These are phyloP conservation scores for Furcasterigmium furcatum DNA, from an alignment of 2,329 filamentous ascomycete species.

Conservation along the genomic window DNA sequence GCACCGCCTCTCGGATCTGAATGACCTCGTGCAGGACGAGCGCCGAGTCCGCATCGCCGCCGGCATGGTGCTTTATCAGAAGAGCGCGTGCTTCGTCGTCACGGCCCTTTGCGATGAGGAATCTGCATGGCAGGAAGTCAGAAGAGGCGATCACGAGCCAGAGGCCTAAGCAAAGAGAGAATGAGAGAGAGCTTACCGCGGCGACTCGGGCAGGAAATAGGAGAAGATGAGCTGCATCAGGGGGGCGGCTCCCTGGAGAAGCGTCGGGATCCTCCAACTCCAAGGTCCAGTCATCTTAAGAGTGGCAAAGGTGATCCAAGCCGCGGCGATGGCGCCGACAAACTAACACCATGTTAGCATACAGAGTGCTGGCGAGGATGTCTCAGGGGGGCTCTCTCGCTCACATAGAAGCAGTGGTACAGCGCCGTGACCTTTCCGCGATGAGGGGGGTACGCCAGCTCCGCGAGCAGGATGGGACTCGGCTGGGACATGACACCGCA, in stretches of 20 bases:
- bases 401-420: constrained; percentile 43
- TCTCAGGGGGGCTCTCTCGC: no score
- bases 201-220: constrained; percentile 51
- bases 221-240: constrained; percentile 6
- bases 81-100: constrained; percentile 47
- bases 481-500: constrained; percentile 23
- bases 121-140: constrained; percentile 27
- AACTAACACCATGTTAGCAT: constrained; percentile 20
- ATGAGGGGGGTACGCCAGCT: constrained; percentile 30
- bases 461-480: constrained; percentile 28
- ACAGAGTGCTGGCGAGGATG: no score
- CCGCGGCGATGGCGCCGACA: constrained; percentile 27
- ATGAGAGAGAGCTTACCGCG: constrained; percentile 43
- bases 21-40: constrained; percentile 32
- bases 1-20: constrained; percentile 34
- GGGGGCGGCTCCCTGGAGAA: constrained; percentile 36
- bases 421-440: constrained; percentile 25
- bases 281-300: constrained; percentile 26
- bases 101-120: constrained; percentile 54
- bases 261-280: constrained; percentile 20
- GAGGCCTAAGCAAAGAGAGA: no score
- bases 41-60: constrained; percentile 37
- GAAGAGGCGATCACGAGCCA: no score
- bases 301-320: constrained; percentile 23
- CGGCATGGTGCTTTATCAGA: constrained; percentile 50